Evolutionary conservation across 2,329 filamentous ascomycete species (phyloP).

Genomic region (Colletotrichum gigasporum): DNA sequence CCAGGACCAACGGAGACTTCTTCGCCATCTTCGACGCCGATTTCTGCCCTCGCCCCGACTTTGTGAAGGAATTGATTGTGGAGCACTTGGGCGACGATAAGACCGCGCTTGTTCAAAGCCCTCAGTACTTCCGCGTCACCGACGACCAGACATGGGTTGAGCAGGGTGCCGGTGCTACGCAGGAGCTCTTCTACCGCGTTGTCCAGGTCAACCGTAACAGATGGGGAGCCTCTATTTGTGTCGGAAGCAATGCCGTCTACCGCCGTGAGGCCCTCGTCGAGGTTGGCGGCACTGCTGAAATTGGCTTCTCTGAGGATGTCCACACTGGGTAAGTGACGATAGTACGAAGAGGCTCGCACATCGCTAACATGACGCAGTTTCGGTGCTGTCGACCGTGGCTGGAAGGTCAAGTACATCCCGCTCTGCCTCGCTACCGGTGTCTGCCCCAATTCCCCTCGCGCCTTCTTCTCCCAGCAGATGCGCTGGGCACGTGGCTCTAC

Average conservation of each 20-base stretch:
- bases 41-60: constrained; percentile 52
- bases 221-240: constrained; percentile 52
- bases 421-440: constrained; percentile 52
- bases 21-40: constrained; percentile 54
- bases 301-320: constrained; percentile 54
- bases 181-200: constrained; percentile 53
- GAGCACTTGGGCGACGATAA: constrained; percentile 48
- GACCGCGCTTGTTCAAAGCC: constrained; percentile 51
- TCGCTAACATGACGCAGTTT: constrained; percentile 36
- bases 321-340: constrained; percentile 46
- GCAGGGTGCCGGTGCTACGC: constrained; percentile 51
- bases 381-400: constrained; percentile 51
- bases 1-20: constrained; percentile 48
- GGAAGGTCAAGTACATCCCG: constrained; percentile 52
- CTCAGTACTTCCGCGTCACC: constrained; percentile 51
- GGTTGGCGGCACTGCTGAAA: constrained; percentile 52
- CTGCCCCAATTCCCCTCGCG: constrained; percentile 51
- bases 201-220: constrained; percentile 51
- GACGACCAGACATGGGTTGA: constrained; percentile 53
- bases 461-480: constrained; percentile 55
- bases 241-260: constrained; percentile 53
- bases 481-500: constrained; percentile 52
- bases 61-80: constrained; percentile 48
- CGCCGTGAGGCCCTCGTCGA: constrained; percentile 48
- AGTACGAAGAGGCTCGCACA: no score